phyloP scores from a whole-genome alignment of 768 basidiomycete species.

The Rhizopogon salebrosus region DNA sequence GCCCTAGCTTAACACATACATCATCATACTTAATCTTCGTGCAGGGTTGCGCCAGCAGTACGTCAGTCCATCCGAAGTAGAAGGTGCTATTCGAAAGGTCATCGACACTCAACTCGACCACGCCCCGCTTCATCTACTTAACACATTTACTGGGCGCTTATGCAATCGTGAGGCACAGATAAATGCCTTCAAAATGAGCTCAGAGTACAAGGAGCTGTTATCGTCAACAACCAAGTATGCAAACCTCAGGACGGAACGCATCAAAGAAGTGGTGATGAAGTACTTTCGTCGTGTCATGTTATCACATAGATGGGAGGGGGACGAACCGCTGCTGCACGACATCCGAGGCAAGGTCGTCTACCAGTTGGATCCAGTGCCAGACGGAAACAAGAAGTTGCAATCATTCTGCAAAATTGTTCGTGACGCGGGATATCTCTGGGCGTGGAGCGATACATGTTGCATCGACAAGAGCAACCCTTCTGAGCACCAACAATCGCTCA shows the following conservation, averaged over 20 bases:
- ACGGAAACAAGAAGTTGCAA: not conserved
- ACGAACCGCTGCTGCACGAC: not conserved
- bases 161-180: not conserved
- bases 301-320: not conserved
- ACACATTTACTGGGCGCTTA: conserved; percentile 1
- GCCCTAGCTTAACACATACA: not conserved
- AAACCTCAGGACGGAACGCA: not conserved
- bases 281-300: not conserved
- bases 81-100: not conserved
- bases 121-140: conserved; percentile 5
- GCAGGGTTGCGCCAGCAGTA: not conserved
- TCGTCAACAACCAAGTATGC: not conserved
- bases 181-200: not conserved
- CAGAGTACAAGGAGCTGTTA: not conserved
- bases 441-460: not conserved
- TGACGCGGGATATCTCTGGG: conserved; percentile 6
- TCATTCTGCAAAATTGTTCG: conserved; percentile 6
- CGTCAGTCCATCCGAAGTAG: not conserved
- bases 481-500: not conserved
- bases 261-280: not conserved
- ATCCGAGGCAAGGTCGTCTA: not conserved
- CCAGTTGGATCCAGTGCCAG: not conserved
- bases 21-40: not conserved
- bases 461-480: not conserved
- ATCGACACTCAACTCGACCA: not conserved